A percentile compares a stretch with the other conserved stretches of the same genome.
Evolutionary conservation across 2,329 filamentous ascomycete genomes (phyloP).

Genomic region (Trichoderma atroviride): DNA sequence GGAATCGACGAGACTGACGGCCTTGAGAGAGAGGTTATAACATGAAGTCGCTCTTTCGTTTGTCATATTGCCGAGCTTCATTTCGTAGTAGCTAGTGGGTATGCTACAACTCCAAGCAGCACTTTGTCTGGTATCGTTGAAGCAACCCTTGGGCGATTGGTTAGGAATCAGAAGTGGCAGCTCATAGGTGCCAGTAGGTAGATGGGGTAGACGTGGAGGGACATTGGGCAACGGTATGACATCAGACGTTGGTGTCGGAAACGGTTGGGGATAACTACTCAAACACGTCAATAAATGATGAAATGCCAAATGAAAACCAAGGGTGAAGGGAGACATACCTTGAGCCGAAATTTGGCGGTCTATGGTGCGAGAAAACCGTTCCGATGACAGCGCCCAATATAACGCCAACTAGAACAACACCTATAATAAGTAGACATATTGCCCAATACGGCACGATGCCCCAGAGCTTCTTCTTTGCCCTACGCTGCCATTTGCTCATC

Average conservation of each 20-base stretch:
- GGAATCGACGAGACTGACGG: slow-evolving; percentile 43
- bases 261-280: slow-evolving; percentile 21
- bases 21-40: slow-evolving; percentile 48
- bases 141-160: slow-evolving; percentile 56
- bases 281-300: neutral
- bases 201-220: slow-evolving; percentile 53
- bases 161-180: slow-evolving; percentile 58
- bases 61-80: slow-evolving; percentile 43
- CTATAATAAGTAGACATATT: slow-evolving; percentile 52
- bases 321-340: neutral
- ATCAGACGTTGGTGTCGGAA: slow-evolving; percentile 48
- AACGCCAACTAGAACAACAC: slow-evolving; percentile 55
- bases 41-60: slow-evolving; percentile 37
- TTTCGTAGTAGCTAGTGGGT: slow-evolving; percentile 47
- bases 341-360: neutral
- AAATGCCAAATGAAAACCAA: neutral
- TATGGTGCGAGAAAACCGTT: slow-evolving; percentile 31
- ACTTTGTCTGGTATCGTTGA: slow-evolving; percentile 57
- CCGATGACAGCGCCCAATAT: slow-evolving; percentile 58
- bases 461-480: slow-evolving; percentile 58
- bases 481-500: slow-evolving; percentile 54
- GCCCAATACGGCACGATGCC: slow-evolving; percentile 66
- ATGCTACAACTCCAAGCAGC: slow-evolving; percentile 67
- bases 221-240: slow-evolving; percentile 53
- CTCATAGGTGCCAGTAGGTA: slow-evolving; percentile 58